Base-by-base conservation (phyloP, 1,139 yeast species). In the Sugiyamaella xylanicola region DNA sequence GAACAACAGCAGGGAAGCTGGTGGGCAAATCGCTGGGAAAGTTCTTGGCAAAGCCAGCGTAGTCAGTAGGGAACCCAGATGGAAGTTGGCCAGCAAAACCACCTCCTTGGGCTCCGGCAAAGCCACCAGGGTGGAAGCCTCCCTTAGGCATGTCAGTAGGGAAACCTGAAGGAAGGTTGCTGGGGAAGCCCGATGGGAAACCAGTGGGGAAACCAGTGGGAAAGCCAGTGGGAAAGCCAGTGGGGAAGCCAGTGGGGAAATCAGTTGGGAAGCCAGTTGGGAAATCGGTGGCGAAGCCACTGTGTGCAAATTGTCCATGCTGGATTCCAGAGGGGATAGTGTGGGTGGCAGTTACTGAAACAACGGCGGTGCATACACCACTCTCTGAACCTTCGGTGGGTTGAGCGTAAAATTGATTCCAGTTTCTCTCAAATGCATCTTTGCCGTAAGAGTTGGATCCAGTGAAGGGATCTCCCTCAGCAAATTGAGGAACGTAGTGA, bases 321-420 rank as follows among this genome's bases (percentile, higher is more conserved):
- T 32, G 37, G 37, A 32, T 13, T 20, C 29, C 37, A 22, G 47
- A 29, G 2, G 47, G 47, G n/a, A 43, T 25, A 19, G 47, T 43
- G 16, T 43, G 47, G 15, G 47, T 43, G 4, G 37, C 47, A 17
- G 37, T 27, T 3, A 27, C 36, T 15, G 27, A 17, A 4, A 43
- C 47, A 43, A 25, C 11, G 3, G 47, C 36, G 16, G 47, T 43
- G 47, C 47, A 43, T 5, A 43, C 47, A 11, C 47, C 47, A 43
- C 37, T 27, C 36, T 15, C 5, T 2, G 47, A 11, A 5, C 17
- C 27, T 15, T 43, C 47, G 27, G 47, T 43, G 3, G 16, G 27
- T 8, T 43, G 37, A 25, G 8, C 21, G 16, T 27, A 22, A 19
- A 29, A 43, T 15, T 27, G 19, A n/a, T 27, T 43, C 47, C 47